phyloP scores from a whole-genome alignment of 805 yeast species.

The Kodamaea nitidulidarum region DNA sequence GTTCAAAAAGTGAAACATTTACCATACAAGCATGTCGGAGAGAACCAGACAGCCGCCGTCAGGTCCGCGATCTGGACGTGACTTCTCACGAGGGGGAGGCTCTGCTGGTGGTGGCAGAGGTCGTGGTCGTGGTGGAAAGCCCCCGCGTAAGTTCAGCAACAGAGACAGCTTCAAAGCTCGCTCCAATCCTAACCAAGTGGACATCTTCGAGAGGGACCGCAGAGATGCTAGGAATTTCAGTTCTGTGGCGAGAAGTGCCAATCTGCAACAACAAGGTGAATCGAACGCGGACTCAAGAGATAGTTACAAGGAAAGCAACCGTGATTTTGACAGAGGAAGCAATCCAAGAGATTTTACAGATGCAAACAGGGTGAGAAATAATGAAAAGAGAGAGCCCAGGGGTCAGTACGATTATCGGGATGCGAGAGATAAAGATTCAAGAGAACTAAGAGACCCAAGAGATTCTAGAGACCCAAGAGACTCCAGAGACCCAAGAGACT shows the following conservation, averaged over 20 bases:
- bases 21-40: slow-evolving; percentile 25
- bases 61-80: slow-evolving; percentile 23
- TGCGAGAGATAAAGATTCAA: slow-evolving; percentile 1
- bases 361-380: not conserved
- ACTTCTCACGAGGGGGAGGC: slow-evolving; percentile 9
- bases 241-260: not conserved
- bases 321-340: not conserved
- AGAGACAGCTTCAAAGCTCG: slow-evolving; percentile 22
- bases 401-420: no score
- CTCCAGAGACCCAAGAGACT: not conserved
- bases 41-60: slow-evolving; percentile 29
- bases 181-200: slow-evolving; percentile 10
- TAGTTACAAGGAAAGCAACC: not conserved
- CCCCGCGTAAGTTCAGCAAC: slow-evolving; percentile 20
- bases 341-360: slow-evolving; percentile 5
- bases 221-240: slow-evolving; percentile 3
- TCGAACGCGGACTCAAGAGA: not conserved
- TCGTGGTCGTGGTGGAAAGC: slow-evolving; percentile 5
- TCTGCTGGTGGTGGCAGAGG: slow-evolving; percentile 1
- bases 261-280: not conserved
- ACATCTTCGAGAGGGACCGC: slow-evolving; percentile 1
- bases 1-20: not conserved
- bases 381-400: not conserved
- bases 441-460: not conserved
- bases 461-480: not conserved